Base-by-base conservation (phyloP, 345 rosid species). In the Erucastrum elatum region DNA sequence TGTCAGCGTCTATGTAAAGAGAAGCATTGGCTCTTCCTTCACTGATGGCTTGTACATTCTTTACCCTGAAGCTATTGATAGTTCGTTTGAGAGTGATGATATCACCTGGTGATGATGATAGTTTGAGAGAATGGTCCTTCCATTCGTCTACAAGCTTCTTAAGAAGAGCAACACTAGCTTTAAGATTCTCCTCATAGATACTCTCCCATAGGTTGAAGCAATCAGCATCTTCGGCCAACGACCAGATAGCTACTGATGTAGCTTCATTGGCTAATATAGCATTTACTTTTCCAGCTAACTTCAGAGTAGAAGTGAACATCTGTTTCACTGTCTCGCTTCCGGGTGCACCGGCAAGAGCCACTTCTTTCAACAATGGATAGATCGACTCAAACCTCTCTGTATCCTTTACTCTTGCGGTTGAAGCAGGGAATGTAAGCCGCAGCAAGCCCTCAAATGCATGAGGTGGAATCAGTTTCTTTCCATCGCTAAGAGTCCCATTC, bases 41-140 rank as follows among this genome's bases (percentile, higher is more conserved):
- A 31, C 69, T 80, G 73, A 85, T 74, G 61, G 82, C 90, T 62
- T 85, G 85, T 82, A 87, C 93, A 17, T 91, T 91, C 93, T 90
- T 51, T 4, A n/a, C 6, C 56, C 56, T 51, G 1, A 51, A 51
- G 56, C 56, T 51, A 3, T 51, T 51, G 21, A 51, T 51, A n/a
- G 56, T 51, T 51, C 16, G 56, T 51, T 51, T 51, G 56, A 46
- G 55, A 46, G 55, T 46, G 16, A 46, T 0, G 16, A 51, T n/a
- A 49, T 49, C 56, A 49, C 56, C 16, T 51, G 55, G 16, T 46
- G 55, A 46, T 46, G 16, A 46, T 46, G 55, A 46, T 46, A 46
- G 15, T 46, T 46, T 46, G 6, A 51, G 21, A 2, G 56, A 51
- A 51, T 51, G 21, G 0, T 51, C 21, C 8, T 51, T 51, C 56